phyloP scores from a whole-genome alignment of 495 filamentous ascomycete species.

The Lasiosphaeria miniovina region DNA sequence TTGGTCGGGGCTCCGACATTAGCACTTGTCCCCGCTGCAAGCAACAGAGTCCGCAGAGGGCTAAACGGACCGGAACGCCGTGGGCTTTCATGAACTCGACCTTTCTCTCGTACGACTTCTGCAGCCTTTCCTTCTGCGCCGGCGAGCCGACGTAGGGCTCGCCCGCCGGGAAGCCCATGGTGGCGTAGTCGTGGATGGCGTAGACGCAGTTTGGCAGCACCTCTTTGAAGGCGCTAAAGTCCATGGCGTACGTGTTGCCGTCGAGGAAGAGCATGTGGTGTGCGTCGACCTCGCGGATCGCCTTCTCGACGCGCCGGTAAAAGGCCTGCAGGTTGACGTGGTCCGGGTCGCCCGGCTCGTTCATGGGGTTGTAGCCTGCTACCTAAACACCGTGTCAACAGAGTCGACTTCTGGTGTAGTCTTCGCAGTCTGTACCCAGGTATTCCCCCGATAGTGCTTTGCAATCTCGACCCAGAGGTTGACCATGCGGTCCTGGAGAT shows the following conservation, averaged over 20 bases:
- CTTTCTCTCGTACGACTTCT: conserved; percentile 52
- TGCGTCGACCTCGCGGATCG: conserved; percentile 56
- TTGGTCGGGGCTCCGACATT: neutral
- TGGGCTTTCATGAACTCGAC: conserved; percentile 55
- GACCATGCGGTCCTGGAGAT: conserved; percentile 58
- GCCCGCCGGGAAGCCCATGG: conserved; percentile 56
- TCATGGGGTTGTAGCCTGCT: conserved; percentile 65
- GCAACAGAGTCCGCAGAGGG: neutral
- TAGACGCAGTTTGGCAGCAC: conserved; percentile 54
- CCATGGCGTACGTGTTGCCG: conserved; percentile 64
- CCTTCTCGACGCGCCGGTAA: conserved; percentile 56
- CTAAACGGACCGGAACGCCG: conserved; percentile 41
- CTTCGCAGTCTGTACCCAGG: conserved; percentile 19
- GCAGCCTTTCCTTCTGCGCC: conserved; percentile 50
- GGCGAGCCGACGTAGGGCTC: conserved; percentile 49
- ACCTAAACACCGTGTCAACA: conserved; percentile 27
- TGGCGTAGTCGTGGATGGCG: conserved; percentile 59
- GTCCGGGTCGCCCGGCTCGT: conserved; percentile 60
- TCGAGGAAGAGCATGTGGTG: conserved; percentile 64
- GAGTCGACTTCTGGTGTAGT: neutral
- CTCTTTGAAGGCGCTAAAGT: conserved; percentile 38
- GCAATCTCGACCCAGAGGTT: conserved; percentile 61
- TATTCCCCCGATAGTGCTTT: conserved; percentile 53
- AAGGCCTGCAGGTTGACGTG: conserved; percentile 53
- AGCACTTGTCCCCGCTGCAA: neutral